Conservation (phyloP, 2,329 filamentous ascomycete genomes). For the Aspergillus sp. region DNA sequence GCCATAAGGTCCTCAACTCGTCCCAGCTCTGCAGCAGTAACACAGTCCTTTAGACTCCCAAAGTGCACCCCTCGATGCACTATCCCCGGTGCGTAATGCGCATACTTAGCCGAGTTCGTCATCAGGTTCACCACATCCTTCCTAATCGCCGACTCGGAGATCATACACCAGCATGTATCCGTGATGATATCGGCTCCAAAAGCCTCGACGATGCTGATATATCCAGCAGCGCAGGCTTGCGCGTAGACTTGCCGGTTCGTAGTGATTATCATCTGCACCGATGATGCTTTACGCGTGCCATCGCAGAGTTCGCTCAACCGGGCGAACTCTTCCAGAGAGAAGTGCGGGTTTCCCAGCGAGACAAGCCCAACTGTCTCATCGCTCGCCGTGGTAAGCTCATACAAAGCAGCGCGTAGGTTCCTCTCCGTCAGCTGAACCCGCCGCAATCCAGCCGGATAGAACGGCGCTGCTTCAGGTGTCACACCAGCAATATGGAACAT, state of each 20-base stretch:
- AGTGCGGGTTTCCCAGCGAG: slow-evolving; percentile 50
- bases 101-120: slow-evolving; percentile 51
- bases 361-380: slow-evolving; percentile 34
- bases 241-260: slow-evolving; percentile 20
- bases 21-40: slow-evolving; percentile 19
- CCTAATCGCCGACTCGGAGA: slow-evolving; percentile 41
- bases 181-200: slow-evolving; percentile 45
- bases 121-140: slow-evolving; percentile 31
- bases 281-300: slow-evolving; percentile 22
- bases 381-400: slow-evolving; percentile 20
- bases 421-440: neutral
- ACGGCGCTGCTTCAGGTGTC: slow-evolving; percentile 37
- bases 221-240: slow-evolving; percentile 27
- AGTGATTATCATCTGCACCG: slow-evolving; percentile 20
- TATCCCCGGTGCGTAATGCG: slow-evolving; percentile 40
- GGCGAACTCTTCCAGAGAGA: slow-evolving; percentile 40
- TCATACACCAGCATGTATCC: slow-evolving; percentile 53
- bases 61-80: slow-evolving; percentile 25
- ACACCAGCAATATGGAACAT: slow-evolving; percentile 48
- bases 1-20: neutral
- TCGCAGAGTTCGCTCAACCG: slow-evolving; percentile 32
- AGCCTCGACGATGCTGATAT: slow-evolving; percentile 27
- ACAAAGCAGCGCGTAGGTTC: slow-evolving; percentile 9
- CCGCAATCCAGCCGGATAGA: neutral
- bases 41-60: slow-evolving; percentile 25